phyloP scores from a whole-genome alignment of 2,329 filamentous ascomycete species.

The Colletotrichum salicis region DNA sequence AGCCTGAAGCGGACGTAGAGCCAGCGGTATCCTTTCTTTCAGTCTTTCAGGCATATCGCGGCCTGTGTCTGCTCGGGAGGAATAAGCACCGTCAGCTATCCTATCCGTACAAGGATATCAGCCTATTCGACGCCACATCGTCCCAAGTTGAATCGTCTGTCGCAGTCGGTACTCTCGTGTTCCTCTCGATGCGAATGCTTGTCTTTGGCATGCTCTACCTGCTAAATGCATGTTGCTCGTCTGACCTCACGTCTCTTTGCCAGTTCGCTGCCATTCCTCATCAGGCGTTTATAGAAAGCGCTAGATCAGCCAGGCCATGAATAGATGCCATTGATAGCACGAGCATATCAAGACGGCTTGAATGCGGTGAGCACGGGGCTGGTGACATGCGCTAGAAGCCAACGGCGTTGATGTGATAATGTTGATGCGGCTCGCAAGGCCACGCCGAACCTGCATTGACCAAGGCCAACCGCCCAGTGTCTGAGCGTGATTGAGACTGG shows the following conservation, averaged over 20 bases:
- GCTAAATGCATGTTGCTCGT: slow-evolving; percentile 1
- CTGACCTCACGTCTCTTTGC: slow-evolving; percentile 9
- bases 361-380: slow-evolving; percentile 6
- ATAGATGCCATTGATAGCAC: slow-evolving; percentile 4
- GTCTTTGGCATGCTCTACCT: neutral
- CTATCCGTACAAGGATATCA: slow-evolving; percentile 10
- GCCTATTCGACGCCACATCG: slow-evolving; percentile 14
- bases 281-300: slow-evolving; percentile 2
- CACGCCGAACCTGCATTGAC: slow-evolving; percentile 10
- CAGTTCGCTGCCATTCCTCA: neutral
- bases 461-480: neutral
- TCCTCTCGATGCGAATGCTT: neutral
- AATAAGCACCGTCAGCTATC: slow-evolving; percentile 9
- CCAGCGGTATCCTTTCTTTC: neutral
- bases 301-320: slow-evolving; percentile 3
- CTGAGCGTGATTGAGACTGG: neutral
- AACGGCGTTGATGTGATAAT: slow-evolving; percentile 5
- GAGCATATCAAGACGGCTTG: slow-evolving; percentile 13
- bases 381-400: neutral
- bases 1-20: neutral
- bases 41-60: neutral
- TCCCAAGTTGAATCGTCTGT: neutral
- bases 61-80: slow-evolving; percentile 4
- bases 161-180: neutral
- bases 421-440: slow-evolving; percentile 20